A percentile compares a stretch with the other conserved stretches of the same genome.
phyloP scores from a whole-genome alignment of 805 yeast species.

The Candida bentonensis region DNA sequence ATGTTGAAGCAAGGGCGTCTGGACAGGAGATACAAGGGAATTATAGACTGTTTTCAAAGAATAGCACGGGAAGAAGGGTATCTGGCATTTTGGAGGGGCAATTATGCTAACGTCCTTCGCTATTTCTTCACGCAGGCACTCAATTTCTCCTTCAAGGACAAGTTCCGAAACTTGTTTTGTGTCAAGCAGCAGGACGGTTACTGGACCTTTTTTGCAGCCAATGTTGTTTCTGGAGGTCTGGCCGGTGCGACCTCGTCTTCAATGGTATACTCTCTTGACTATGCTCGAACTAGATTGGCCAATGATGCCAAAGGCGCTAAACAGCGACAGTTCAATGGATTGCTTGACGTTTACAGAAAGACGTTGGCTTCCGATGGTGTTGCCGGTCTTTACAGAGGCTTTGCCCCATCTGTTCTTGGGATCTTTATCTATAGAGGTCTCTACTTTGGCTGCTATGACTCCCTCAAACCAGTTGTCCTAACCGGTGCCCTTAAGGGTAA shows the following conservation, averaged over 20 bases:
- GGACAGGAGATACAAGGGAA: slow-evolving; percentile 73
- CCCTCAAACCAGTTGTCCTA: slow-evolving; percentile 80
- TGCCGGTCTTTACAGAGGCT: slow-evolving; percentile 96
- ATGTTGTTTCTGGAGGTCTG: slow-evolving; percentile 93
- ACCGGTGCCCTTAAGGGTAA: slow-evolving; percentile 83
- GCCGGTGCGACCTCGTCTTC: slow-evolving; percentile 88
- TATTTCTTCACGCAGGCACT: slow-evolving; percentile 97
- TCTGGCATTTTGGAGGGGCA: slow-evolving; percentile 92
- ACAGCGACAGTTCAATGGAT: slow-evolving; percentile 90
- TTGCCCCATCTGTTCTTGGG: slow-evolving; percentile 93
- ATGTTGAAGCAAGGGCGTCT: slow-evolving; percentile 93
- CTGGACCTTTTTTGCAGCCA: slow-evolving; percentile 83
- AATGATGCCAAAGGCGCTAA: slow-evolving; percentile 77
- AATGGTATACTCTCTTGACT: slow-evolving; percentile 88
- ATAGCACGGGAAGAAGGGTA: slow-evolving; percentile 85
- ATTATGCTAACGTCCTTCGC: slow-evolving; percentile 93
- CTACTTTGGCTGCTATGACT: slow-evolving; percentile 92
- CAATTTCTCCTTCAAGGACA: slow-evolving; percentile 93
- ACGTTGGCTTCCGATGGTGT: slow-evolving; percentile 86
- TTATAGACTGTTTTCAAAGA: slow-evolving; percentile 79
- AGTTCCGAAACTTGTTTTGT: slow-evolving; percentile 85
- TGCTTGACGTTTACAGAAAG: slow-evolving; percentile 86
- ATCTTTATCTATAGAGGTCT: slow-evolving; percentile 95
- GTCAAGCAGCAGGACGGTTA: slow-evolving; percentile 80
- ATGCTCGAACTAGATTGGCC: slow-evolving; percentile 95